A percentile compares a stretch with the other conserved stretches of the same genome.
Evolutionary conservation across 2,329 filamentous ascomycete genomes (phyloP).

Genomic region (Talaromyces sp.): DNA sequence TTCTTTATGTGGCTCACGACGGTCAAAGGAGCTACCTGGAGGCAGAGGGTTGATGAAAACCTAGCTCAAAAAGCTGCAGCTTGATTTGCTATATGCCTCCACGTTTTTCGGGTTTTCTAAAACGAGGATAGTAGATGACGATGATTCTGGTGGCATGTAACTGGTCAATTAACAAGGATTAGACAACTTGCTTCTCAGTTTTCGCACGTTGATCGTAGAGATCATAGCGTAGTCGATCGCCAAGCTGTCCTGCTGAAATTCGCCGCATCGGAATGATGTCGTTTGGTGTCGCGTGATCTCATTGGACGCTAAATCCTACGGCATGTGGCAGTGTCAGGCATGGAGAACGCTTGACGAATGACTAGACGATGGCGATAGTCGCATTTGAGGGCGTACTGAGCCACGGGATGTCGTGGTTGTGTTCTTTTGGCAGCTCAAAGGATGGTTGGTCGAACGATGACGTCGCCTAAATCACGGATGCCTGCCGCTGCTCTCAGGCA

Average conservation of each 20-base stretch:
- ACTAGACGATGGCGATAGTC: not conserved
- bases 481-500: not conserved
- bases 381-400: not conserved
- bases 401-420: not conserved
- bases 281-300: not conserved
- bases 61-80: conserved; percentile 24
- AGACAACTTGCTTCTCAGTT: not conserved
- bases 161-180: not conserved
- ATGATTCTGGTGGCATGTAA: not conserved
- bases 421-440: not conserved
- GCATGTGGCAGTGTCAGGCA: conserved; percentile 3
- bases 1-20: conserved; percentile 48
- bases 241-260: not conserved
- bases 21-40: conserved; percentile 50
- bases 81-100: conserved; percentile 6
- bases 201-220: not conserved
- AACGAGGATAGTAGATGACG: no score
- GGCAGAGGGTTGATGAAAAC: conserved; percentile 52
- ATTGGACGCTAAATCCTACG: conserved; percentile 2
- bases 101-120: not conserved
- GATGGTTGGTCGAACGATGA: not conserved
- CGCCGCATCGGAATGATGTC: not conserved
- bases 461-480: conserved; percentile 9
- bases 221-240: not conserved
- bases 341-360: not conserved